Conservation (phyloP, 2,329 filamentous ascomycete genomes). For the Periglandula ipomoeae region DNA sequence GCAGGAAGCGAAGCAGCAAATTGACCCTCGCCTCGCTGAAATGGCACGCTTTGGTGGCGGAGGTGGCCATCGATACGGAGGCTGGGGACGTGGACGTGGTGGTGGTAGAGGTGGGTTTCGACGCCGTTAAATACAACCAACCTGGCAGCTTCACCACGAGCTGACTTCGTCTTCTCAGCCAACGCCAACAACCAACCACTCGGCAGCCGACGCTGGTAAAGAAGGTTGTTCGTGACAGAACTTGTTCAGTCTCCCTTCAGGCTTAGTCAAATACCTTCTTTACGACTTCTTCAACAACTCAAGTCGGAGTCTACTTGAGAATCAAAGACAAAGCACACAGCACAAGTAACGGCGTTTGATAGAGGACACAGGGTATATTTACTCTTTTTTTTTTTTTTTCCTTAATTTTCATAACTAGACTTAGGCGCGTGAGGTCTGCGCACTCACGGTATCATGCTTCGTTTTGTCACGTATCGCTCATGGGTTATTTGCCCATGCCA, state of each 20-base stretch:
- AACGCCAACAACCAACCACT: slow-evolving; percentile 43
- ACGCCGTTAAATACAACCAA: slow-evolving; percentile 21
- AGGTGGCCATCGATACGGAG: slow-evolving; percentile 63
- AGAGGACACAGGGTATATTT: slow-evolving; percentile 17
- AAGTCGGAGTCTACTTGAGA: not conserved
- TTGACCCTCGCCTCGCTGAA: slow-evolving; percentile 90
- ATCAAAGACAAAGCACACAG: slow-evolving; percentile 10
- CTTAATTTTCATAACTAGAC: slow-evolving; percentile 11
- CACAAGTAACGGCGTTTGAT: slow-evolving; percentile 21
- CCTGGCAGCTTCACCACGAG: slow-evolving; percentile 21
- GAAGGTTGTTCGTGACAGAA: slow-evolving; percentile 5
- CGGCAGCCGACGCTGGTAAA: slow-evolving; percentile 43
- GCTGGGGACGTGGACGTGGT: slow-evolving; percentile 53
- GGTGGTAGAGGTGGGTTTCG: slow-evolving; percentile 38
- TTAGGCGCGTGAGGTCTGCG: slow-evolving; percentile 6
- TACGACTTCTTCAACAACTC: not conserved
- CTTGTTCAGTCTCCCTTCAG: not conserved
- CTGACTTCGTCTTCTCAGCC: slow-evolving; percentile 28
- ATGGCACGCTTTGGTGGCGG: slow-evolving; percentile 90
- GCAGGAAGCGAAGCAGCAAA: slow-evolving; percentile 93
- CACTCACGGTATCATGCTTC: slow-evolving; percentile 8
- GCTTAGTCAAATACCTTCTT: not conserved
- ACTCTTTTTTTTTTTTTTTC: slow-evolving; percentile 6
- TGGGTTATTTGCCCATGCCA: not conserved
- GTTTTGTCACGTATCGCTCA: slow-evolving; percentile 6